phyloP scores from a whole-genome alignment of 2,329 filamentous ascomycete genomes.

The Fusarium irregulare region DNA sequence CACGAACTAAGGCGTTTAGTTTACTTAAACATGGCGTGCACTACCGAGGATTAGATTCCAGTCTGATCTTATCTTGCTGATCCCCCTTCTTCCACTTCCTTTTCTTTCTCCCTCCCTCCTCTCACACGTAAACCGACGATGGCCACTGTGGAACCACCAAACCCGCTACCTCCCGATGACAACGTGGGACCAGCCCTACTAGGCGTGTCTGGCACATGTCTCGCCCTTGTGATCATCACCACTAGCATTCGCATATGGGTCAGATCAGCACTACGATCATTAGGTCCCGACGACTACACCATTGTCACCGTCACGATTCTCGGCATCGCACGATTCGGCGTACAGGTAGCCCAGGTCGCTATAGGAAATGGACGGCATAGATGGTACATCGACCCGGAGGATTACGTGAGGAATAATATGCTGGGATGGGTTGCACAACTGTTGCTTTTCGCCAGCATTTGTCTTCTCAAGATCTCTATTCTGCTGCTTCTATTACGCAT shows the following conservation, averaged over 20 bases:
- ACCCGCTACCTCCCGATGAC: slow-evolving; percentile 51
- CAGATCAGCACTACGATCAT: slow-evolving; percentile 42
- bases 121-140: slow-evolving; percentile 7
- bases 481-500: slow-evolving; percentile 56
- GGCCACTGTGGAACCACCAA: slow-evolving; percentile 29
- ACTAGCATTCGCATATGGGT: slow-evolving; percentile 50
- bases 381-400: slow-evolving; percentile 47
- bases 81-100: not conserved
- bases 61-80: not conserved
- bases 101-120: not conserved
- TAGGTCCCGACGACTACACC: slow-evolving; percentile 55
- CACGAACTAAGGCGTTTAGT: not conserved
- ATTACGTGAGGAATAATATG: slow-evolving; percentile 53
- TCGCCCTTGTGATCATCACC: slow-evolving; percentile 49
- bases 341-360: slow-evolving; percentile 50
- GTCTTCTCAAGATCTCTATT: slow-evolving; percentile 56
- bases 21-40: slow-evolving; percentile 4
- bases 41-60: not conserved
- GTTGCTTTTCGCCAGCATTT: slow-evolving; percentile 54
- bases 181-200: slow-evolving; percentile 51
- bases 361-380: slow-evolving; percentile 55
- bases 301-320: slow-evolving; percentile 49
- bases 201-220: slow-evolving; percentile 49
- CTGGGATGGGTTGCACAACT: slow-evolving; percentile 56
- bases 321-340: slow-evolving; percentile 47